Evolutionary conservation across 2,329 filamentous ascomycete species (phyloP).

Genomic region (Elsinoe ampelina): DNA sequence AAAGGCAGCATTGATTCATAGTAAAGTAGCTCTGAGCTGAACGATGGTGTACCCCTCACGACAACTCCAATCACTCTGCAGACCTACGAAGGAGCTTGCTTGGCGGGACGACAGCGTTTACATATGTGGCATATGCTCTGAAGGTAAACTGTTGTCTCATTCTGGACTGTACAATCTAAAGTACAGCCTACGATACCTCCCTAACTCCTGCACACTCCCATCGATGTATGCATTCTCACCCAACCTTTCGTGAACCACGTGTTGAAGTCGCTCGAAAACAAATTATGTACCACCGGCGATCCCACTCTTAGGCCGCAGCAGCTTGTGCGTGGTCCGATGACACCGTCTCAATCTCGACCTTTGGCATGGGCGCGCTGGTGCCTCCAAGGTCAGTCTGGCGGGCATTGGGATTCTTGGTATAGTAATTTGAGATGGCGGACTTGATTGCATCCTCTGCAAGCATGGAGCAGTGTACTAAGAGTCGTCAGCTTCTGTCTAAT

Average conservation of each 20-base stretch:
- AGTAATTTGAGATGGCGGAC: conserved; percentile 82
- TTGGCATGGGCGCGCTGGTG: conserved; percentile 59
- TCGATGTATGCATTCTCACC: background rate
- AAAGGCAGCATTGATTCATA: background rate
- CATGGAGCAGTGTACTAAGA: conserved; percentile 81
- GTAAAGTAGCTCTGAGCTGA: no score
- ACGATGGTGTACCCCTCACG: no score
- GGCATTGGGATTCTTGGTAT: conserved; percentile 77
- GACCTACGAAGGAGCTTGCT: no score
- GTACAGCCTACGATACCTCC: background rate
- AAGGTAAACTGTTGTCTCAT: background rate
- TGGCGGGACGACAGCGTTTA: background rate
- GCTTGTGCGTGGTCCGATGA: conserved; percentile 19
- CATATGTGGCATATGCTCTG: background rate
- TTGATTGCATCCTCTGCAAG: conserved; percentile 89
- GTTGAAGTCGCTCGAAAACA: conserved; percentile 10
- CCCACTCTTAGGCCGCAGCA: background rate
- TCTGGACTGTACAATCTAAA: conserved; percentile 11
- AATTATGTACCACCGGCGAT: background rate
- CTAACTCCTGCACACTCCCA: background rate
- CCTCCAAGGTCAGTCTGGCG: conserved; percentile 67
- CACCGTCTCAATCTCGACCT: conserved; percentile 52
- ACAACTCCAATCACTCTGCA: no score
- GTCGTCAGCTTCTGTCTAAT: background rate
- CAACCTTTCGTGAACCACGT: background rate